Evolutionary conservation across 305 asterid genomes (phyloP), one percentile per base, ranked within the genome.

Genomic region (Solanum chacoense): DNA sequence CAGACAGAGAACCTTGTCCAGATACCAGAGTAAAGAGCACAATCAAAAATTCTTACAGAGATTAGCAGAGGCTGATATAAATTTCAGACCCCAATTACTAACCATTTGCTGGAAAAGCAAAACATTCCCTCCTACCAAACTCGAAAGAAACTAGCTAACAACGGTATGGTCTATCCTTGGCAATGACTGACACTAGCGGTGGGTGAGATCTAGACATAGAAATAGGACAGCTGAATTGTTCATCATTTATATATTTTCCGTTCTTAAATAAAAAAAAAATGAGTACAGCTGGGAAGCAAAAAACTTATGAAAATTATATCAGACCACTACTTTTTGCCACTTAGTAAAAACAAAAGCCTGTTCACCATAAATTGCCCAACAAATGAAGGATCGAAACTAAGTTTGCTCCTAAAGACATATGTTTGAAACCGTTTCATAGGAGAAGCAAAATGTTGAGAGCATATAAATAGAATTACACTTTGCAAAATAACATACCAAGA

Each of bases 401-500:
- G 36, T 14, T 81, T 42, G 18, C 29, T 29, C 86, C 38, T 28
- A 45, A 42, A 81, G 24, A 42, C 22, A 42, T 14, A 45, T 28
- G 36, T 40, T 13, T 8, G 69, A n/a, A 80, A 42, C 85, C 32
- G 16, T 18, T 76, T 22, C 31, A 34, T 76, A 20, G 35, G 69
- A 42, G 45, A 42, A 80, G 67, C 9, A 16, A 18, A 80, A 28
- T n/a, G 42, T 12, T 3, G 59, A 36, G 24, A 63, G 24, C 22
- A 22, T 22, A 6, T 20, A 35, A 9, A 83, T 20, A 14, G 84
- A 85, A 74, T 1, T 80, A 42, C n/a, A 18, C 72, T 45, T 75
- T n/a, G 75, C 85, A 74, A 55, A 28, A 55, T 55, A 86, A 84
- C 90, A 31, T 93, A 97, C 98, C 97, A 87, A 94, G 92, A 36